phyloP scores from a whole-genome alignment of 2,329 filamentous ascomycete genomes.

The Tolypocladium endophyticum region DNA sequence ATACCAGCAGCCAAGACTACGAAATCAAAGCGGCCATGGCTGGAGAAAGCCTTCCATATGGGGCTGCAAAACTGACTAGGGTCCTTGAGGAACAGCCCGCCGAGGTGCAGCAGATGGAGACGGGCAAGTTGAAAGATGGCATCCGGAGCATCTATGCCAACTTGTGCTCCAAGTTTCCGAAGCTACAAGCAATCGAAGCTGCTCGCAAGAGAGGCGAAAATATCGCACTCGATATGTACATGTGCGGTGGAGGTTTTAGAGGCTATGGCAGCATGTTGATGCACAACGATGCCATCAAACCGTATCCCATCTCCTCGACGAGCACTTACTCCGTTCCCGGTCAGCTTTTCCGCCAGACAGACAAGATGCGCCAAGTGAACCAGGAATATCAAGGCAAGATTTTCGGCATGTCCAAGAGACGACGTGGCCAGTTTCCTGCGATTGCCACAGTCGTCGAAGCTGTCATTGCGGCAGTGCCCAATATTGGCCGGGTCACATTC shows the following conservation, averaged over 20 bases:
- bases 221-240: constrained; percentile 58
- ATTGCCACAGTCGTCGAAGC: constrained; percentile 73
- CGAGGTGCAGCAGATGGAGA: constrained; percentile 33
- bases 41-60: constrained; percentile 50
- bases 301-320: constrained; percentile 76
- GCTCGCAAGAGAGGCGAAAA: constrained; percentile 21
- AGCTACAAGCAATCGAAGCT: constrained; percentile 30
- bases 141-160: constrained; percentile 50
- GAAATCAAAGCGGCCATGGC: constrained; percentile 41
- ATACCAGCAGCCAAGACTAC: constrained; percentile 36
- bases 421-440: constrained; percentile 73
- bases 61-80: constrained; percentile 45
- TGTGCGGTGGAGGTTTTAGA: constrained; percentile 82
- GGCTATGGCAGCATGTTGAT: constrained; percentile 88
- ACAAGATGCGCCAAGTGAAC: constrained; percentile 41
- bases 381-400: constrained; percentile 42
- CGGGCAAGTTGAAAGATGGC: constrained; percentile 42
- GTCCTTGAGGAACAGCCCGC: constrained; percentile 31
- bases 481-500: constrained; percentile 66
- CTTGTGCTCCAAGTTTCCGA: constrained; percentile 37
- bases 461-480: constrained; percentile 57
- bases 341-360: constrained; percentile 45
- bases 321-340: constrained; percentile 64
- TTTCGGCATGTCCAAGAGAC: constrained; percentile 70
- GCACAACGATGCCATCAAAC: constrained; percentile 59